phyloP scores from a whole-genome alignment of 2,329 filamentous ascomycete species.

The Akanthomyces dipterigenus region DNA sequence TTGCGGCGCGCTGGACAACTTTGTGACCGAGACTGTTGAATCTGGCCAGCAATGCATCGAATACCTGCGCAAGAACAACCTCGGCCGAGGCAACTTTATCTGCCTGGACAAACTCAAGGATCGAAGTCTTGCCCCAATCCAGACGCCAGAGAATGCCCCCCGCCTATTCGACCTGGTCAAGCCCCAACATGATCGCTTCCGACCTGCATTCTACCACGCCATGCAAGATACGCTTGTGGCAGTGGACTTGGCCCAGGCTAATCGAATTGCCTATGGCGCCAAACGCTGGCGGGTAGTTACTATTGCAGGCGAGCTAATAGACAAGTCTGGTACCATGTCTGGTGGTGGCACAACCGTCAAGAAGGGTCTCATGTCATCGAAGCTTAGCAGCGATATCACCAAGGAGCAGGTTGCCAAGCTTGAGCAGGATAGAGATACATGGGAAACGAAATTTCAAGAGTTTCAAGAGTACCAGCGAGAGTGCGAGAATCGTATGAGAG shows the following conservation, averaged over 20 bases:
- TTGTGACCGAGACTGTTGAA: conserved; percentile 94
- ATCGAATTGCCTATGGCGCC: conserved; percentile 91
- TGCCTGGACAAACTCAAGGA: conserved; percentile 80
- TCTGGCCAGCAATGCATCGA: conserved; percentile 97
- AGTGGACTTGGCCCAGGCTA: conserved; percentile 87
- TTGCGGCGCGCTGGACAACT: conserved; percentile 84
- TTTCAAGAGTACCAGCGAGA: conserved; percentile 81
- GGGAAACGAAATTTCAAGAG: conserved; percentile 75
- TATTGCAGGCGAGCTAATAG: conserved; percentile 88
- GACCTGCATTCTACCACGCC: conserved; percentile 88
- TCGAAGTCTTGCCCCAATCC: conserved; percentile 70
- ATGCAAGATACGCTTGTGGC: conserved; percentile 94
- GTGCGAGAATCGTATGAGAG: conserved; percentile 65
- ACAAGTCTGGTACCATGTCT: conserved; percentile 98
- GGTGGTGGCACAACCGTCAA: conserved; percentile 89
- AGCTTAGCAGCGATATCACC: conserved; percentile 77
- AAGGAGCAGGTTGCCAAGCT: conserved; percentile 86
- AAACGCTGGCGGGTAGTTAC: conserved; percentile 95
- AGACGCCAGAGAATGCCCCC: conserved; percentile 87
- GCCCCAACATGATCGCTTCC: conserved; percentile 79
- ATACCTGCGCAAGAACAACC: conserved; percentile 92
- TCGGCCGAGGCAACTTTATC: conserved; percentile 95
- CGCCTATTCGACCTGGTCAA: conserved; percentile 89
- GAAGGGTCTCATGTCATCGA: conserved; percentile 93
- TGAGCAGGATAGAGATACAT: conserved; percentile 75